These are phyloP conservation scores for Baudoinia panamericana DNA, from an alignment of 495 filamentous ascomycete species.

Conservation along the genomic window DNA sequence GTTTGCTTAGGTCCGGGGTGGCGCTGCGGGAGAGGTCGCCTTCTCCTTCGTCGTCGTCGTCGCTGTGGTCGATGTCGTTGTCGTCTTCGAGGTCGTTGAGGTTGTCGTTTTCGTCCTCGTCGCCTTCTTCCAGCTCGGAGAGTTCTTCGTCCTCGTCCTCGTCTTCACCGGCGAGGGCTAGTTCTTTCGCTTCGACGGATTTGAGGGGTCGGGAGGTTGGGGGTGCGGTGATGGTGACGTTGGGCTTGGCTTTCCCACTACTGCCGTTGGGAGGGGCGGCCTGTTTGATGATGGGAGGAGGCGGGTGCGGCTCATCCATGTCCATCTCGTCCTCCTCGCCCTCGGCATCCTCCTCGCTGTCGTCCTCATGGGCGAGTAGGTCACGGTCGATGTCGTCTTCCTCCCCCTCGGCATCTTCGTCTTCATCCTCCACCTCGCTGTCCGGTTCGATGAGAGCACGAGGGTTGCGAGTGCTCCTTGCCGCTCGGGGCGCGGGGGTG, in stretches of 20 bases:
- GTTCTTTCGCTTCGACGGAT: slow-evolving; percentile 48
- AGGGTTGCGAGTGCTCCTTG: slow-evolving; percentile 22
- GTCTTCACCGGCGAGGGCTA: too few species aligned
- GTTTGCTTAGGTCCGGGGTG: slow-evolving; percentile 66
- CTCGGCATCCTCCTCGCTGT: slow-evolving; percentile 24
- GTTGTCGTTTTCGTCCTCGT: slow-evolving; percentile 43
- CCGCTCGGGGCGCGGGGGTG: slow-evolving; percentile 7
- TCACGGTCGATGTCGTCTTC: slow-evolving; percentile 37
- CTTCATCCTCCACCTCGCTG: slow-evolving; percentile 39
- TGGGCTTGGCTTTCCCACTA: too few species aligned
- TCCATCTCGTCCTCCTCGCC: slow-evolving; percentile 21
- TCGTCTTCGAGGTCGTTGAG: slow-evolving; percentile 42
- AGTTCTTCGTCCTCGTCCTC: slow-evolving; percentile 36
- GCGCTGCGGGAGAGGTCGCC: slow-evolving; percentile 52
- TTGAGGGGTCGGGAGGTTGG: slow-evolving; percentile 32
- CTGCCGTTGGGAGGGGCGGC: slow-evolving; percentile 15
- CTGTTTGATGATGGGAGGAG: slow-evolving; percentile 33
- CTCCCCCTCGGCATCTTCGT: slow-evolving; percentile 41
- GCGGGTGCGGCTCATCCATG: slow-evolving; percentile 17
- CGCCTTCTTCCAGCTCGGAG: slow-evolving; percentile 31
- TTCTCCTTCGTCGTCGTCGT: slow-evolving; percentile 42
- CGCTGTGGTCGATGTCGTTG: slow-evolving; percentile 37
- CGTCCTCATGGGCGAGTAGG: slow-evolving; percentile 31
- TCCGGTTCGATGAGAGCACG: slow-evolving; percentile 36
- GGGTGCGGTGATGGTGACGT: slow-evolving; percentile 30